Evolutionary conservation across 495 filamentous ascomycete genomes (phyloP), one percentile per base, ranked within the genome.

Genomic region (Daldinia childiae): DNA sequence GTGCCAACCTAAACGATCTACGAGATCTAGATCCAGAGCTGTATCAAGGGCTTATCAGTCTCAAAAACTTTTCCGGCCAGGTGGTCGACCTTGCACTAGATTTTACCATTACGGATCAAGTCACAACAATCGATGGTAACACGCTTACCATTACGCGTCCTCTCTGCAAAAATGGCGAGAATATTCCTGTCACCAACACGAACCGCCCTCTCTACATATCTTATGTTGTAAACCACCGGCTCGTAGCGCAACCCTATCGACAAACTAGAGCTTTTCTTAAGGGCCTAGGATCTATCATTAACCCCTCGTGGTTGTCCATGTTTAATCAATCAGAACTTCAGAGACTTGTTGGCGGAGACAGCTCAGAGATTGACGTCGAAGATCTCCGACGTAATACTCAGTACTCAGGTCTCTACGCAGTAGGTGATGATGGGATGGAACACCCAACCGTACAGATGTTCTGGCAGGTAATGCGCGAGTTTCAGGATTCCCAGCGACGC

Each of bases 251-350:
- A 72, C 91, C 92, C 0, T 82, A 84, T 60, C 78, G 82, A 48
- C 94, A 98, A 77, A 97, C 94, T 4, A 87, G 87, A 17, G 93
- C 93, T 1, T 99, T 99, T 73, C 86, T 99, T 7, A 86, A 87
- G 54, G 95, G 95, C 1, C 86, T 99, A 4, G 87, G 91, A 14
- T 84, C 90, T 61, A 96, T 99, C 73, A 96, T 99, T 68, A 90
- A 93, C 64, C 95, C 95, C 0, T 86, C 87, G 3, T 99, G 95
- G 95, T 84, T 99, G 3, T 92, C 89, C 69, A 99, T 99, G 95
- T 99, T 99, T 84, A 99, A 99, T 78, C 95, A 98, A 72, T 84
- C 87, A 7, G 95, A 99, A 74, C 84, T 99, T 21, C 95, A 99
- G 78, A 95, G 93, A 0, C 88, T 99, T 8, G 90, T 99, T 14